A percentile compares a stretch with the other conserved stretches of the same genome.
Conservation (phyloP, 2,329 filamentous ascomycete genomes). For the Lachnellula hyalina region DNA sequence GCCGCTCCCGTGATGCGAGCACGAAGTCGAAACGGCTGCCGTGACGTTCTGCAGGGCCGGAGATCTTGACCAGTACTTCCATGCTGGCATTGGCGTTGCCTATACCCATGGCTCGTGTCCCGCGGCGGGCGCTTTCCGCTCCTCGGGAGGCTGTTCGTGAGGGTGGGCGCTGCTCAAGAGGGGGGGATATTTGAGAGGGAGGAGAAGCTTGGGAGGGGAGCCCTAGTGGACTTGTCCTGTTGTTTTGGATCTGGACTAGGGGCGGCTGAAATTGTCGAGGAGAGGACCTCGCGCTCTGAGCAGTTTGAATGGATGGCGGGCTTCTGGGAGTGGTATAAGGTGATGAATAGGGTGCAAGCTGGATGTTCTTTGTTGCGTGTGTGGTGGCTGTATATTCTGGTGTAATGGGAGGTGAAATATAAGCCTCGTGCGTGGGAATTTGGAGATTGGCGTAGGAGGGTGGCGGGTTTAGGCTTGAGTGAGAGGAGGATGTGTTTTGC, state of each 20-base stretch:
- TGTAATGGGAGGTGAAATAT: slow-evolving; percentile 1
- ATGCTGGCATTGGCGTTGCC: slow-evolving; percentile 6
- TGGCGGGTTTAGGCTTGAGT: slow-evolving; percentile 1
- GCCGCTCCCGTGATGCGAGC: slow-evolving; percentile 7
- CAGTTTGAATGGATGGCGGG: not conserved
- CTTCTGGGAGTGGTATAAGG: not conserved
- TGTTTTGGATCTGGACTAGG: not conserved
- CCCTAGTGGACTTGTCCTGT: not conserved
- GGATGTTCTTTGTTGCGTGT: not conserved
- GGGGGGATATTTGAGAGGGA: not conserved
- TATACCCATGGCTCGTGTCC: not conserved
- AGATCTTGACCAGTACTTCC: slow-evolving; percentile 3
- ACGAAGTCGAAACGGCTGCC: slow-evolving; percentile 11
- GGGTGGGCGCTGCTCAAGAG: not conserved
- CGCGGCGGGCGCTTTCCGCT: not conserved
- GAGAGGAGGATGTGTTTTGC: not conserved
- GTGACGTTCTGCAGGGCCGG: slow-evolving; percentile 1
- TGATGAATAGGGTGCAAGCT: not conserved
- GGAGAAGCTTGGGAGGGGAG: not conserved
- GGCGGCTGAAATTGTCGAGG: not conserved
- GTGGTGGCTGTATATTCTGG: not conserved
- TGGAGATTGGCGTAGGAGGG: slow-evolving; percentile 1
- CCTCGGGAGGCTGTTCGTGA: not conserved
- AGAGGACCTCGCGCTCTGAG: not conserved
- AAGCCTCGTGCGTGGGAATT: slow-evolving; percentile 3